A percentile compares a stretch with the other conserved stretches of the same genome.
phyloP scores from a whole-genome alignment of 257 asterid species.

The Solanum dulcamara region DNA sequence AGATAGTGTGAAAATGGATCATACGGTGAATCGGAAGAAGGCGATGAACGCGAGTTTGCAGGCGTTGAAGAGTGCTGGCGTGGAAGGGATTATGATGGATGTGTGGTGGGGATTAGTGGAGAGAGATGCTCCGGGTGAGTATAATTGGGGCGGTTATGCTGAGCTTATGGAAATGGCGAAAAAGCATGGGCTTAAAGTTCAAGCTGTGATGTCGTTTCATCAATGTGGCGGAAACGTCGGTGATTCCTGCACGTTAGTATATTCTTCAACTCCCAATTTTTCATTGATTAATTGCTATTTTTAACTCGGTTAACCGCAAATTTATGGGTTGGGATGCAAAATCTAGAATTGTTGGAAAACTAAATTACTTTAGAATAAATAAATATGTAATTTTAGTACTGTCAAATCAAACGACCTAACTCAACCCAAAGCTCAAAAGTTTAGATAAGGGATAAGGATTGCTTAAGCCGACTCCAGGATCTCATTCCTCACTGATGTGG shows the following conservation, averaged over 20 bases:
- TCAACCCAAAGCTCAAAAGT: accelerated
- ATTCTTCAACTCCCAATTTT: neutral
- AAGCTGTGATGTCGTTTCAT: conserved; percentile 97
- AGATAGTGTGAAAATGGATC: conserved; percentile 83
- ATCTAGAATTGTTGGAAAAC: neutral
- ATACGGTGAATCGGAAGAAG: conserved; percentile 78
- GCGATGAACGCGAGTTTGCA: conserved; percentile 93
- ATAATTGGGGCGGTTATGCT: conserved; percentile 81
- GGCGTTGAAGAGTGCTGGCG: conserved; percentile 94
- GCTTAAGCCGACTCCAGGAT: neutral
- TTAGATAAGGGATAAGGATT: neutral
- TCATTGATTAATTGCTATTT: neutral
- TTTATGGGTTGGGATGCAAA: neutral
- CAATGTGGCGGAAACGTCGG: conserved; percentile 99
- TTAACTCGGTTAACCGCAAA: neutral
- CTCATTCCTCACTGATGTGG: neutral
- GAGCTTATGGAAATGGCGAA: conserved; percentile 91
- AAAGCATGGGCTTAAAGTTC: conserved; percentile 85
- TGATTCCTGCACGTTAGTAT: conserved; percentile 81
- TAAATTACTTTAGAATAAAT: neutral
- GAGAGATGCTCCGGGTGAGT: conserved; percentile 63
- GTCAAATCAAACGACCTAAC: neutral
- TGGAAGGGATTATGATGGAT: conserved; percentile 97
- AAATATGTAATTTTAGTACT: neutral
- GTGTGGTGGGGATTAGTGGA: conserved; percentile 99